These are phyloP conservation scores for Warburgia ugandensis DNA, from an alignment of 164 flowering plant genomes.

Conservation along the genomic window DNA sequence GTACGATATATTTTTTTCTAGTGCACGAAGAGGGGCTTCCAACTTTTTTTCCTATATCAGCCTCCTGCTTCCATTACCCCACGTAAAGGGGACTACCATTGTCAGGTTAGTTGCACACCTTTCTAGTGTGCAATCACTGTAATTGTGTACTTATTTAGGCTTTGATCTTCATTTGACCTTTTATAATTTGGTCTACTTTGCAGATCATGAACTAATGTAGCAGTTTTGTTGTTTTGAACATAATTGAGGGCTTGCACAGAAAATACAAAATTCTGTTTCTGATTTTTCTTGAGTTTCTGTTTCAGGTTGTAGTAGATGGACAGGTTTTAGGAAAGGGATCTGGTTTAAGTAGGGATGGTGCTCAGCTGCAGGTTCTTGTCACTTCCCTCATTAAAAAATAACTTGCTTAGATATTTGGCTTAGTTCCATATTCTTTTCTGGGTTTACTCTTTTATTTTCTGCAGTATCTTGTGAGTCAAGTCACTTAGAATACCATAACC, in stretches of 20 bases:
- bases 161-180: not conserved
- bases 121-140: not conserved
- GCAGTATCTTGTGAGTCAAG: not conserved
- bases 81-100: slow-evolving; percentile 9
- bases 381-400: not conserved
- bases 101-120: slow-evolving; percentile 5
- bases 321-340: slow-evolving; percentile 13
- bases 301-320: slow-evolving; percentile 15
- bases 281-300: not conserved
- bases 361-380: slow-evolving; percentile 13
- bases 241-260: not conserved
- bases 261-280: not conserved
- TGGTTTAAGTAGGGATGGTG: slow-evolving; percentile 10
- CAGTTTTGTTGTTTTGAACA: not conserved
- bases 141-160: too few relatives aligned
- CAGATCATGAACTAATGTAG: not conserved
- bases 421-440: not conserved
- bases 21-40: slow-evolving; percentile 8
- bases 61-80: slow-evolving; percentile 6
- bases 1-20: not conserved
- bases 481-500: not conserved
- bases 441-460: not conserved
- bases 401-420: not conserved
- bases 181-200: not conserved
- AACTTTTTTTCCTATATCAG: slow-evolving; percentile 5